phyloP scores from a whole-genome alignment of 176 grass and related monocot species.

The Carex cristatella region DNA sequence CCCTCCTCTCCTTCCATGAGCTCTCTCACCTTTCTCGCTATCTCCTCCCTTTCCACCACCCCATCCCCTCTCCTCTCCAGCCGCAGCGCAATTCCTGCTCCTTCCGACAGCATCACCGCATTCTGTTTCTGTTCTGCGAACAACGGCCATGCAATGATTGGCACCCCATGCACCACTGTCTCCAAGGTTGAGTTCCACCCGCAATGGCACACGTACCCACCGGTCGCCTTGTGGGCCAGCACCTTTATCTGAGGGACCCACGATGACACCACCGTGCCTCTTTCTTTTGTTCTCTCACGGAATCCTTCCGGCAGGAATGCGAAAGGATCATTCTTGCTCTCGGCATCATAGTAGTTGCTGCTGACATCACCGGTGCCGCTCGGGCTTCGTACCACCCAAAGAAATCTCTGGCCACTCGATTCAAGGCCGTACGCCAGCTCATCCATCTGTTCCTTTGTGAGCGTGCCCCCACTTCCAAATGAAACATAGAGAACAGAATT shows the following conservation, averaged over 20 bases:
- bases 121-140: slow-evolving; percentile 65
- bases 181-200: slow-evolving; percentile 61
- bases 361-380: slow-evolving; percentile 26
- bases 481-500: slow-evolving; percentile 50
- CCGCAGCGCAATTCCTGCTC: slow-evolving; percentile 13
- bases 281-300: slow-evolving; percentile 12
- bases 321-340: slow-evolving; percentile 11
- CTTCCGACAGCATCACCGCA: slow-evolving; percentile 34
- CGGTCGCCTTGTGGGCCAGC: slow-evolving; percentile 15
- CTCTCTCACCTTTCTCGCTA: slow-evolving; percentile 17
- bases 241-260: slow-evolving; percentile 42
- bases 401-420: slow-evolving; percentile 30
- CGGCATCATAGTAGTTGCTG: not conserved
- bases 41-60: slow-evolving; percentile 31
- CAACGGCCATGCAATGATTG: slow-evolving; percentile 55
- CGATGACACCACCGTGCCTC: slow-evolving; percentile 8
- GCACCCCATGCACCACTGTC: slow-evolving; percentile 27
- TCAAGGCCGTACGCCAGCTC: slow-evolving; percentile 54
- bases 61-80: not conserved
- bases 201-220: slow-evolving; percentile 51
- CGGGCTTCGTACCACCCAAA: slow-evolving; percentile 48
- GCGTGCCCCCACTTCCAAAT: slow-evolving; percentile 54
- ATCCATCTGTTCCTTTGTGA: slow-evolving; percentile 28
- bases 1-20: slow-evolving; percentile 46
- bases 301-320: slow-evolving; percentile 45